Base-by-base conservation (phyloP, 1,284 basidiomycete genomes). In the Sporisorium sorghi region DNA sequence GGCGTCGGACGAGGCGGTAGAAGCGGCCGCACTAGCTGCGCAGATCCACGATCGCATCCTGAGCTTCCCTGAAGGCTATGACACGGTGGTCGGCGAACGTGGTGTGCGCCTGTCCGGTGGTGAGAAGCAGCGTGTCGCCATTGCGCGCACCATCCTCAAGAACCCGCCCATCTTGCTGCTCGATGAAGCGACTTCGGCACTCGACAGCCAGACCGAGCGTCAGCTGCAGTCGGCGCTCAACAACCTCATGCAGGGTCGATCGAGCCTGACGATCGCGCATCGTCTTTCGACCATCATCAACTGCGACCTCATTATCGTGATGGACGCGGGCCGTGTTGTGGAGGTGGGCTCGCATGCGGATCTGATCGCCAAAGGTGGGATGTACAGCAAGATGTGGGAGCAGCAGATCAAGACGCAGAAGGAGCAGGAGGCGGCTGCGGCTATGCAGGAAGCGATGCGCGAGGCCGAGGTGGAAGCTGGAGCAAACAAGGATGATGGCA, bases 81-180 rank as follows among this genome's bases (percentile, higher is more conserved):
- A 91, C 32, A 94, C 93, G 28, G 87, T 88, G 54, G 91, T 92
- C 17, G 91, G 91, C 30, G 93, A 94, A 85, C 89, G 93, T 30
- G 93, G 93, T 32, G 89, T 94, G 15, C 87, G 92, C 48, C 86
- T 95, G 49, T 81, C 77, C 6, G 86, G 86, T 1, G 83, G 83
- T 33, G 92, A 93, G 85, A 92, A 92, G 85, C 93, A 94, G 81
- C 88, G 91, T 4, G 91, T 94, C 12, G 91, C 93, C 12, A 91
- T 97, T 78, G 93, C 94, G 0, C 87, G 93, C 52, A 93, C 93
- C 3, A 87, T 96, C 50, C 86, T 93, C 58, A 95, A 95, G 86
- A 91, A 91, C 80, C 92, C 94, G 17, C 91, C 92, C 7, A 90
- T 94, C 58, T 84, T 95, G 42, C 87, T 94, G 15, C 83, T 94